Evolutionary conservation across 108 stramenopile genomes (phyloP).

Genomic region (Skeletonema costatum): DNA sequence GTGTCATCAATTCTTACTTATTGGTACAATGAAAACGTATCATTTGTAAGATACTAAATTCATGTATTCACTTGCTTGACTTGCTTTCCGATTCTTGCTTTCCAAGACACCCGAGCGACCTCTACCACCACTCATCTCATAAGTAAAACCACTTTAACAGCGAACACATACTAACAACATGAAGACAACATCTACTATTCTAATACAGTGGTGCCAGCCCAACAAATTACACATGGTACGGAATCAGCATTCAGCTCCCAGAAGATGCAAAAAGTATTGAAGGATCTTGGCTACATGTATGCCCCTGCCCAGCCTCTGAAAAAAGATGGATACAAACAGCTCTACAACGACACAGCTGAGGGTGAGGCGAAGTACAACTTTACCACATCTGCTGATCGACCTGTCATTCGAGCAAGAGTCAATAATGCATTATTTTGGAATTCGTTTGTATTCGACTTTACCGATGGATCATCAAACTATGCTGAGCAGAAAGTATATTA

Average conservation of each 20-base stretch:
- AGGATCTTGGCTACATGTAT: background rate
- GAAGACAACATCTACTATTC: background rate
- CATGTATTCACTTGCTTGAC: too few relatives aligned
- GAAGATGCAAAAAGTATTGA: background rate
- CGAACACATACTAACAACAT: background rate
- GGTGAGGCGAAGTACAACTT: background rate
- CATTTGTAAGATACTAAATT: too few relatives aligned
- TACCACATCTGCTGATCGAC: background rate
- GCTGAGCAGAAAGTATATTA: background rate
- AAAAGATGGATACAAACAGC: background rate
- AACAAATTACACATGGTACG: background rate
- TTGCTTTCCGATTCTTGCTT: too few relatives aligned
- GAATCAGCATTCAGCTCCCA: background rate
- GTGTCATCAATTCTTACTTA: too few relatives aligned
- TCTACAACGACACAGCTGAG: background rate
- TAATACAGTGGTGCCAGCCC: background rate
- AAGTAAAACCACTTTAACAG: background rate
- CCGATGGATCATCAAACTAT: background rate
- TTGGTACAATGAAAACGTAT: too few relatives aligned
- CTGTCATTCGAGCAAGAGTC: background rate
- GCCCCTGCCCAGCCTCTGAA: background rate
- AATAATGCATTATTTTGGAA: background rate
- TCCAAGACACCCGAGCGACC: too few relatives aligned
- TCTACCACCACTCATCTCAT: background rate
- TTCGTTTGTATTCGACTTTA: background rate